phyloP scores from a whole-genome alignment of 2,329 filamentous ascomycete species.

The Erysiphe pulchra region DNA sequence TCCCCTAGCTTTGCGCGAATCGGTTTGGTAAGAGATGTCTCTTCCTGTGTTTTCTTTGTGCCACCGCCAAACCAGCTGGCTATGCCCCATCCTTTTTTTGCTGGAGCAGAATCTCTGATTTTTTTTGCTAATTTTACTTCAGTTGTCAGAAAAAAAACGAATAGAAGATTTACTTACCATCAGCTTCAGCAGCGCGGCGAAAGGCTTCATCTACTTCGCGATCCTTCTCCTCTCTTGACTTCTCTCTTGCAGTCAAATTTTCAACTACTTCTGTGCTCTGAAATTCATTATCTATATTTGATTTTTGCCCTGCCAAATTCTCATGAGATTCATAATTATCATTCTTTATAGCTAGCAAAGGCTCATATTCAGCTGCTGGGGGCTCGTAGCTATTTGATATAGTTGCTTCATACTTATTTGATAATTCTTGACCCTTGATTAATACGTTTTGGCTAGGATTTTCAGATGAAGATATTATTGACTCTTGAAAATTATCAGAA shows the following conservation, averaged over 20 bases:
- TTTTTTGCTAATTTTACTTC: slow-evolving; percentile 28
- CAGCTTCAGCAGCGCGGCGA: slow-evolving; percentile 55
- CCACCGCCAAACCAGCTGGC: slow-evolving; percentile 57
- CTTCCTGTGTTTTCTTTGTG: slow-evolving; percentile 22
- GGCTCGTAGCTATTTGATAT: slow-evolving; percentile 10
- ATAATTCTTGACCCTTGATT: background rate
- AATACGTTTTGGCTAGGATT: background rate
- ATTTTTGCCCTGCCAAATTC: slow-evolving; percentile 44
- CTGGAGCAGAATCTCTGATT: slow-evolving; percentile 22
- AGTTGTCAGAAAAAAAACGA: slow-evolving; percentile 3
- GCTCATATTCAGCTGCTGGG: slow-evolving; percentile 19
- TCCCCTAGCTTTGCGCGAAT: slow-evolving; percentile 87
- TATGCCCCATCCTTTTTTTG: slow-evolving; percentile 55
- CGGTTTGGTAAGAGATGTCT: slow-evolving; percentile 29
- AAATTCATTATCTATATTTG: slow-evolving; percentile 61
- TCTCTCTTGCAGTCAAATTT: slow-evolving; percentile 15
- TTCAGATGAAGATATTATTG: background rate
- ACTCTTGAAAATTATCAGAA: background rate
- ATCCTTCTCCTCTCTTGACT: slow-evolving; percentile 42
- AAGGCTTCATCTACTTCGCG: slow-evolving; percentile 67
- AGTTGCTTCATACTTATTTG: background rate
- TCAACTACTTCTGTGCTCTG: slow-evolving; percentile 27
- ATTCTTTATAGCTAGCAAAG: slow-evolving; percentile 21
- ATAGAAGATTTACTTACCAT: slow-evolving; percentile 23
- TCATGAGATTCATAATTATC: slow-evolving; percentile 18